A percentile compares a stretch with the other conserved stretches of the same genome.
phyloP scores from a whole-genome alignment of 2,329 filamentous ascomycete genomes.

The Hawksworthiomyces lignivorus region DNA sequence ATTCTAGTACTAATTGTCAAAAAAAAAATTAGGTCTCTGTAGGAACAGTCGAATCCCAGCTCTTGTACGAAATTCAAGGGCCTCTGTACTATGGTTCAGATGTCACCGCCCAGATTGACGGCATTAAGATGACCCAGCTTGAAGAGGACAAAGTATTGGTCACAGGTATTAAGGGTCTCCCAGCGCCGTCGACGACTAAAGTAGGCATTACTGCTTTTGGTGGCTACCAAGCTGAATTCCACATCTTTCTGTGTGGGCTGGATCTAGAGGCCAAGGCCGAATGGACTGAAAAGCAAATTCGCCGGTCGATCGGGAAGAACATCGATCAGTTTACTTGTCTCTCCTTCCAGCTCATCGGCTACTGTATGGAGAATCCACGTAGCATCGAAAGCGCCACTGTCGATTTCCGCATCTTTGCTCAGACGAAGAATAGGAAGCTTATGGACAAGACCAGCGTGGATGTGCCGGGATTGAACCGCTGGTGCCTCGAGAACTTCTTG shows the following conservation, averaged over 20 bases:
- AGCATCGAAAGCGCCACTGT: conserved; percentile 26
- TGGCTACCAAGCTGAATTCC: conserved; percentile 18
- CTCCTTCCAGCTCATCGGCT: conserved; percentile 23
- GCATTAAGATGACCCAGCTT: conserved; percentile 35
- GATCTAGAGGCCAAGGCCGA: conserved; percentile 7
- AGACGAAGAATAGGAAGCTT: conserved; percentile 25
- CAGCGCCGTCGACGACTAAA: conserved; percentile 24
- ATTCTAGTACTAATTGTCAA: no score
- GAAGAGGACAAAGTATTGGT: conserved; percentile 24
- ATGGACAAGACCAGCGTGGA: no score
- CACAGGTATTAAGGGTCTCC: conserved; percentile 23
- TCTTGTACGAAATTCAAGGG: conserved; percentile 30
- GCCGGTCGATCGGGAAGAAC: conserved; percentile 19
- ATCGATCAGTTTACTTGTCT: conserved; percentile 16
- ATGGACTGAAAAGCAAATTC: conserved; percentile 19
- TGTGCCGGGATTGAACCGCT: no score
- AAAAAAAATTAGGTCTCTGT: neutral
- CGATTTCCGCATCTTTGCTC: conserved; percentile 26
- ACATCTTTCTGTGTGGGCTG: conserved; percentile 1
- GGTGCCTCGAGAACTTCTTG: no score
- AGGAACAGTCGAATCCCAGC: conserved; percentile 16
- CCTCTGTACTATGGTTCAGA: conserved; percentile 25
- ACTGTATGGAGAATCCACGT: conserved; percentile 17
- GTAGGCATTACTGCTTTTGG: conserved; percentile 17
- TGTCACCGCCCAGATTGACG: conserved; percentile 23